Percentiles rank a stretch among this genome's conserved stretches.
phyloP scores from a whole-genome alignment of 768 basidiomycete genomes.

The Mycena sanguinolenta region DNA sequence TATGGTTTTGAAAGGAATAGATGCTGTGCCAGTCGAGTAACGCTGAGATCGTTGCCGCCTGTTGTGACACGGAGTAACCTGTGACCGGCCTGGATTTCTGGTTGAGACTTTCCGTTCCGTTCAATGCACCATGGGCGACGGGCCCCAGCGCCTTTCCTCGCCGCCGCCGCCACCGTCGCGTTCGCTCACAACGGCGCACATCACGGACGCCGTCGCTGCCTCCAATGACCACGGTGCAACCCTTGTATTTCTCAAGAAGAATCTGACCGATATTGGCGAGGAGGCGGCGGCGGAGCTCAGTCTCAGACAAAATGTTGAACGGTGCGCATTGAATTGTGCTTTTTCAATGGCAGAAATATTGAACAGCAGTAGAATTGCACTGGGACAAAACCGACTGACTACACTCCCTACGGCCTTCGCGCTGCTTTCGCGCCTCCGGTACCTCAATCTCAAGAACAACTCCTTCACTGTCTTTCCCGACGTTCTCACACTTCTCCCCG shows the following conservation, averaged over 20 bases:
- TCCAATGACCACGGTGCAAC: slow-evolving; percentile 87
- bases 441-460: slow-evolving; percentile 91
- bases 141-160: slow-evolving; percentile 35
- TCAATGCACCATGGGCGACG: slow-evolving; percentile 41
- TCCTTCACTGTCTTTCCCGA: slow-evolving; percentile 85
- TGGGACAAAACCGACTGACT: slow-evolving; percentile 87
- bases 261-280: slow-evolving; percentile 80
- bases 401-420: slow-evolving; percentile 83
- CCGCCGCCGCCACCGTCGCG: slow-evolving; percentile 59
- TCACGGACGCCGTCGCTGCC: slow-evolving; percentile 72
- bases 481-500: slow-evolving; percentile 70
- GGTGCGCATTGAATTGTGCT: slow-evolving; percentile 57
- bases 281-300: slow-evolving; percentile 83
- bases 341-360: not conserved
- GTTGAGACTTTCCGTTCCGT: not conserved
- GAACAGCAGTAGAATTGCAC: slow-evolving; percentile 68
- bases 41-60: slow-evolving; percentile 16
- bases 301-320: slow-evolving; percentile 69
- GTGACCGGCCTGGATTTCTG: slow-evolving; percentile 30
- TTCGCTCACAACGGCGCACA: slow-evolving; percentile 59
- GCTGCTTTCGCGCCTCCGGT: slow-evolving; percentile 79
- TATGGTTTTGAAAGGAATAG: slow-evolving; percentile 77
- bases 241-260: slow-evolving; percentile 85
- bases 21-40: slow-evolving; percentile 6
- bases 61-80: slow-evolving; percentile 31